Conservation (phyloP, 139 green algal genomes). For the Zygnema circumcarinatum region DNA sequence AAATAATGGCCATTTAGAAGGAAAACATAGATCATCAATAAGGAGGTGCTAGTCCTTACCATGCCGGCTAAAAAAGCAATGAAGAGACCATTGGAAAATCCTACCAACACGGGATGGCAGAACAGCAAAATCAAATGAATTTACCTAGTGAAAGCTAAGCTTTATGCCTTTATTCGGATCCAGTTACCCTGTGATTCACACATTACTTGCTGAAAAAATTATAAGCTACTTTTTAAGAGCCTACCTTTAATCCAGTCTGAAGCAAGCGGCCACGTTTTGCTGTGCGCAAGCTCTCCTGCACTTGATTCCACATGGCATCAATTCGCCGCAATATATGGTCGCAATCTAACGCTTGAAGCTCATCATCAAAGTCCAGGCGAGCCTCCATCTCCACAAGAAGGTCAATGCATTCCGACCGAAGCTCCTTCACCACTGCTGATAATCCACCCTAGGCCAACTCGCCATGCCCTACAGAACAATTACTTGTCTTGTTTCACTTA, state of each 20-base stretch:
- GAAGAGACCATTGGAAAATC: neutral
- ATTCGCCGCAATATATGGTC: slow-evolving; percentile 63
- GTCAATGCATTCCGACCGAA: slow-evolving; percentile 73
- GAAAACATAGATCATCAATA: neutral
- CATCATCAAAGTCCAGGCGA: slow-evolving; percentile 90
- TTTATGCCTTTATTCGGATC: too few species aligned
- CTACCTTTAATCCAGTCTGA: slow-evolving; percentile 56
- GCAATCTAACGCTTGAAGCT: slow-evolving; percentile 82
- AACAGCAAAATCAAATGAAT: too few species aligned
- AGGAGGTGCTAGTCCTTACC: neutral
- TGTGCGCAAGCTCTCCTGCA: slow-evolving; percentile 50
- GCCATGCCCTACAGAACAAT: too few species aligned
- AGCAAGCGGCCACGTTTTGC: slow-evolving; percentile 46
- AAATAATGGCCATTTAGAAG: neutral
- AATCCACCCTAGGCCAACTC: slow-evolving; percentile 72
- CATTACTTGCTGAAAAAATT: too few species aligned
- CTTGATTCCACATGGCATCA: slow-evolving; percentile 49
- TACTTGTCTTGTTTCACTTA: too few species aligned
- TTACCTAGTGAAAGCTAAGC: too few species aligned
- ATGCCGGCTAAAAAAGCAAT: neutral
- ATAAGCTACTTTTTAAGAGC: too few species aligned
- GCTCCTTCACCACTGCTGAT: slow-evolving; percentile 65
- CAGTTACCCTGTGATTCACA: too few species aligned
- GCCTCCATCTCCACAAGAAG: slow-evolving; percentile 90
- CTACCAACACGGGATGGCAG: too few species aligned